Percentiles rank a stretch among this genome's conserved stretches.
These are phyloP conservation scores for Xylariaceae sp. DNA, from an alignment of 2,329 filamentous ascomycete genomes.

Conservation along the genomic window DNA sequence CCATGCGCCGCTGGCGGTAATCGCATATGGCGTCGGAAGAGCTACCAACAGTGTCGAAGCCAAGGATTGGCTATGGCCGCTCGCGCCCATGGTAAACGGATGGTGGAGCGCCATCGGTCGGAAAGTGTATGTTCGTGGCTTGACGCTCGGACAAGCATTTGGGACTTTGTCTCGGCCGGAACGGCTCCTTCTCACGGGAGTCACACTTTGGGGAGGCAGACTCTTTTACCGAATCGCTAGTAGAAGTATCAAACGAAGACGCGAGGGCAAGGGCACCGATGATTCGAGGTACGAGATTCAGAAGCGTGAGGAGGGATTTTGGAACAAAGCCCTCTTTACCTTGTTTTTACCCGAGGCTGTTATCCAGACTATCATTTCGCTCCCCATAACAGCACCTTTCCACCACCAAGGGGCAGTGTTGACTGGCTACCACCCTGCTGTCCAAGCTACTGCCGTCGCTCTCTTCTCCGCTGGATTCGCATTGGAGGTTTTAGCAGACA, in stretches of 20 bases:
- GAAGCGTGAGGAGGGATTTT: conserved; percentile 54
- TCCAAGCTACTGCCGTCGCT: conserved; percentile 47
- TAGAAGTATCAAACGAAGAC: conserved; percentile 42
- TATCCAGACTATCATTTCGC: conserved; percentile 54
- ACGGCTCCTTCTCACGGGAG: conserved; percentile 52
- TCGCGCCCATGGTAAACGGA: conserved; percentile 42
- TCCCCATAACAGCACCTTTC: conserved; percentile 58
- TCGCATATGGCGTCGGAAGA: conserved; percentile 14
- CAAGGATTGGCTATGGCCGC: conserved; percentile 61
- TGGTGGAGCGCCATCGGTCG: conserved; percentile 59
- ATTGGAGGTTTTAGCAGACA: conserved; percentile 55
- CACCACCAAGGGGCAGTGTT: conserved; percentile 38
- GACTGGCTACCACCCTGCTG: conserved; percentile 25
- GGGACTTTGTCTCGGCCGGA: conserved; percentile 50
- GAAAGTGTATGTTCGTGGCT: conserved; percentile 44
- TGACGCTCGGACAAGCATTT: conserved; percentile 46
- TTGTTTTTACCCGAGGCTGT: conserved; percentile 57
- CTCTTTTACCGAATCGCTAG: conserved; percentile 54
- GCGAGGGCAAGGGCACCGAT: conserved; percentile 40
- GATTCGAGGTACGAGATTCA: conserved; percentile 52
- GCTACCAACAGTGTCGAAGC: conserved; percentile 41
- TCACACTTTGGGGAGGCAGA: conserved; percentile 56
- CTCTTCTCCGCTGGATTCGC: conserved; percentile 56
- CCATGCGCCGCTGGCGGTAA: conserved; percentile 11
- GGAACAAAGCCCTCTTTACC: conserved; percentile 54